Evolutionary conservation across 2,329 filamentous ascomycete species (phyloP), one percentile per base, ranked within the genome.

Genomic region (Mollisia scopiformis): DNA sequence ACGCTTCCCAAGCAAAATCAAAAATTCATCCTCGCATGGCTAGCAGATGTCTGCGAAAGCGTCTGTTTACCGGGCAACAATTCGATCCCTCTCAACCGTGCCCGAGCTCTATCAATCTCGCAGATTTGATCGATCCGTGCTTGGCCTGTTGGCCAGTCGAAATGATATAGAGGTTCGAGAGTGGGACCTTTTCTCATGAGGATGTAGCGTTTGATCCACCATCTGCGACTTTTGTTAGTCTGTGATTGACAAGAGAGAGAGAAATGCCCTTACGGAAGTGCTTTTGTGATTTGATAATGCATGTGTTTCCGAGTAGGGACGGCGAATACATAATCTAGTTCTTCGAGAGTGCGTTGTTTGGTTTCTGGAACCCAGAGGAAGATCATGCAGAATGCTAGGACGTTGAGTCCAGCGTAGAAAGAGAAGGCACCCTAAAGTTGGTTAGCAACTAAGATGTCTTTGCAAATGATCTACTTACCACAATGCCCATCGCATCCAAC

Each of bases 301-400:
- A 69, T 71, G 57, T 71, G 69, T 8, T 65, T 70, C 39, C 67
- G 56, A 2, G 70, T 72, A 4, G 71, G 69, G 1, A 72, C 68
- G 0, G 68, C 69, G 50, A 71, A 86, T 57, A 86, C 50, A 87
- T 83, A 84, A 66, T 74, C 72, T 2, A 74, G 60, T 58, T 74
- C 71, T 53, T 74, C 72, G 0, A 74, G 58, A 1, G 72, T 74
- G 8, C 71, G 62, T 55, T 73, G 83, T 73, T 87, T 88, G 11
- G 85, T 88, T 72, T 88, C 85, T 0, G 83, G 83, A 2, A 86
- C 75, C 68, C 78, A 81, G 23, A 85, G 74, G 71, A 86, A 85
- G 46, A 87, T 85, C 74, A 86, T 78, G 33, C 81, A 59, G 25
- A 86, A 76, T 0, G 82, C 84, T 0, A 84, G 63, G 1, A 85